Base-by-base conservation (phyloP, 768 basidiomycete species). In the Pulveroboletus sp. region DNA sequence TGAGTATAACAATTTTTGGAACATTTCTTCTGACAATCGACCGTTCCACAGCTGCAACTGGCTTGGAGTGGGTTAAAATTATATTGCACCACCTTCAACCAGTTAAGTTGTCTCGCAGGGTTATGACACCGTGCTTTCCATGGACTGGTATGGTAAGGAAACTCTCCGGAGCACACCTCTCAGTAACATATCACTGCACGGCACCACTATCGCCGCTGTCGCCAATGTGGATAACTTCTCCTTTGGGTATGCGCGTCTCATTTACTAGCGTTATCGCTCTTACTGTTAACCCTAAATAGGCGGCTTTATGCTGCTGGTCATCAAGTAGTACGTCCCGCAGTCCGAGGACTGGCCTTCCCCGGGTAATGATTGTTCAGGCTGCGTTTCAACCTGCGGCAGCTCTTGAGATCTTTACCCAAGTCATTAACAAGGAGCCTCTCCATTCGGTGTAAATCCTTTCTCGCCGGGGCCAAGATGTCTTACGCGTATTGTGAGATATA, bases 161-260 rank as follows among this genome's bases (percentile, higher is more conserved):
- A 67, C 66, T 0, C 56, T 76, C 19, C 71, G 69, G 44, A 59
- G 53, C 25, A 75, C 73, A 4, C 69, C 72, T 13, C 69, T 74
- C 14, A 73, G 54, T 5, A 82, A 83, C 51, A 82, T 85, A 69
- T 82, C 82, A 0, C 74, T 85, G 23, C 44, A 72, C 32, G 80
- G 76, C 2, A 64, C 61, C 6, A 54, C 79, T 0, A 75, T 85
- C 5, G 84, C 80, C 0, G 77, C 81, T 0, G 72, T 84, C 16
- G 76, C 81, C 59, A 84, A 84, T 42, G 77, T 85, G 29, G 81
- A 80, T 51, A 81, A 82, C 50, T 84, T 85, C 58, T 71, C 79
- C 0, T 86, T 85, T 61, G 84, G 81, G 82, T 84, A 49, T 57
- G 82, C 75, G 23, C 17, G 27, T 14, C 29, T 33, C 20, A 14